A percentile compares a stretch with the other conserved stretches of the same genome.
phyloP scores from a whole-genome alignment of 23 red algal species.

The Gracilaria caudata region DNA sequence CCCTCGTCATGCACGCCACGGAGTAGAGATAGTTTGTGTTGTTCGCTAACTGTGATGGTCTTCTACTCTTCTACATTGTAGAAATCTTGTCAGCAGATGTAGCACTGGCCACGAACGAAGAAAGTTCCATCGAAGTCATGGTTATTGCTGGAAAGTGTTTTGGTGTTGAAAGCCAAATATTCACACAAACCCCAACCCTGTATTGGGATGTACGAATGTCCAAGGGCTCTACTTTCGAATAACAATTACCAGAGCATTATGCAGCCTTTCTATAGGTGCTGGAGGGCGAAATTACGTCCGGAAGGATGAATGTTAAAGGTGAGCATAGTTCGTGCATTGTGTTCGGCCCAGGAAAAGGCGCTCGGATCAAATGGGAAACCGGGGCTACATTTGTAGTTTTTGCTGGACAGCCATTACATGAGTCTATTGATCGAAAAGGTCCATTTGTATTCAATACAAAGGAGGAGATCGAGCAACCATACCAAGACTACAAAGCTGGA shows the following conservation, averaged over 20 bases:
- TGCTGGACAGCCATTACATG: slow-evolving; percentile 76
- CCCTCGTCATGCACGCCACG: not conserved
- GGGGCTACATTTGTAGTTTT: slow-evolving; percentile 80
- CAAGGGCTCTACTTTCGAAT: slow-evolving; percentile 42
- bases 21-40: not conserved
- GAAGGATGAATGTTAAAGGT: slow-evolving; percentile 48
- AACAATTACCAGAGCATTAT: slow-evolving; percentile 64
- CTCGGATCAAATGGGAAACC: slow-evolving; percentile 28
- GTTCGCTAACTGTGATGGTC: not conserved
- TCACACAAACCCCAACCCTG: slow-evolving; percentile 82
- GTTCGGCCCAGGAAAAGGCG: slow-evolving; percentile 57
- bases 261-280: slow-evolving; percentile 84
- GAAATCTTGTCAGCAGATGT: slow-evolving; percentile 67
- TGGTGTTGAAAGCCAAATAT: slow-evolving; percentile 69
- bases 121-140: slow-evolving; percentile 50
- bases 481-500: slow-evolving; percentile 76
- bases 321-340: slow-evolving; percentile 65
- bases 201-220: slow-evolving; percentile 79
- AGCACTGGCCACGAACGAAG: slow-evolving; percentile 47
- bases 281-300: slow-evolving; percentile 48
- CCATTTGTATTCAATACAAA: slow-evolving; percentile 91
- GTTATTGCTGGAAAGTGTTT: slow-evolving; percentile 79
- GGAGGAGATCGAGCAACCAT: slow-evolving; percentile 80
- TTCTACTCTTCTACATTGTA: not conserved
- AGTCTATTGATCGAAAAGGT: slow-evolving; percentile 79